Percentiles rank a stretch among this genome's conserved stretches.
Conservation (phyloP, 1,284 basidiomycete genomes). For the Waitea zeae region DNA sequence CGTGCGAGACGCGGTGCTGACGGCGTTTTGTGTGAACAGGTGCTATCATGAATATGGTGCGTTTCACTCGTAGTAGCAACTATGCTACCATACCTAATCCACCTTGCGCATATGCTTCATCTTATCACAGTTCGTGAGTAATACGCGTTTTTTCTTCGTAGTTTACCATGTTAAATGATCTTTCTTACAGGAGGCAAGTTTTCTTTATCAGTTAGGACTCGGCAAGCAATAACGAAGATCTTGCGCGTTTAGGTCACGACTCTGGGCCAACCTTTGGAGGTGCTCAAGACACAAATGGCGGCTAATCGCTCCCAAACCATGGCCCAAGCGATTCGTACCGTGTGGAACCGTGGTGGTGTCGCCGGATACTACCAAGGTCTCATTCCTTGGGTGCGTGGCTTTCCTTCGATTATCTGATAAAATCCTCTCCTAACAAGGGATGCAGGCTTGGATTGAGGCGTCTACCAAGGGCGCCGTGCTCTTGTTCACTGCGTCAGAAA, state of each 20-base stretch:
- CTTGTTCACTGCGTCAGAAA: conserved; percentile 90
- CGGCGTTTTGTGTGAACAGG: no score
- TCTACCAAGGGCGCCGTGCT: conserved; percentile 97
- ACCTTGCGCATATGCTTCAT: conserved; percentile 1
- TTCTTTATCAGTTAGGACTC: neutral
- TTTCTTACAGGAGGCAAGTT: conserved; percentile 31
- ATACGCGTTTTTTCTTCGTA: conserved; percentile 5
- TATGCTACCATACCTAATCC: conserved; percentile 7
- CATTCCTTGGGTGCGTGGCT: conserved; percentile 79
- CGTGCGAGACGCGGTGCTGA: no score
- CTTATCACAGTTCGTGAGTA: conserved; percentile 37
- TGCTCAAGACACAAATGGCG: conserved; percentile 98
- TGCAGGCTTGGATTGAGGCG: conserved; percentile 96
- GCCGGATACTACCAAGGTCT: conserved; percentile 95
- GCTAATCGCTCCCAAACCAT: conserved; percentile 86
- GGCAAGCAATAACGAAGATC: conserved; percentile 2
- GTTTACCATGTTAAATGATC: no score
- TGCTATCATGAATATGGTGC: conserved; percentile 92
- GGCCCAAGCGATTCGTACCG: conserved; percentile 70
- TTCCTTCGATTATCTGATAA: conserved; percentile 1
- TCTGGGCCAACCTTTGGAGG: conserved; percentile 94
- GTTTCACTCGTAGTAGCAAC: conserved; percentile 2
- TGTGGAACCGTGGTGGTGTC: conserved; percentile 86
- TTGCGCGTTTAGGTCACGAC: conserved; percentile 93
- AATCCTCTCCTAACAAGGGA: conserved; percentile 6